Evolutionary conservation across 1,284 basidiomycete genomes (phyloP).

Genomic region (Melampsora larici-populina): DNA sequence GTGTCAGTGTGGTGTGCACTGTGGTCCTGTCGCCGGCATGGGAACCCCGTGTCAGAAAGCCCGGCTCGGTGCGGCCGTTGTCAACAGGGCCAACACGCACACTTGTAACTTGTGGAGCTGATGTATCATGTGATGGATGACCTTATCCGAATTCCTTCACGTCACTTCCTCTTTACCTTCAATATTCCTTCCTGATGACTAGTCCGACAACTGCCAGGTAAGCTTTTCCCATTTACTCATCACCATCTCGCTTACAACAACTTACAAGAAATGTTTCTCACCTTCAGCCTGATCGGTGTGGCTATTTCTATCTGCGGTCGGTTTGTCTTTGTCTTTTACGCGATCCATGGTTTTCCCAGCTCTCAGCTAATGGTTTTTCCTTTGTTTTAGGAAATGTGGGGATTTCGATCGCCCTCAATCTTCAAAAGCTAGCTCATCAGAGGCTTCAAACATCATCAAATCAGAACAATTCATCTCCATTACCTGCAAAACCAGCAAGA

Average conservation of each 20-base stretch:
- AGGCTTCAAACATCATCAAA: constrained; percentile 43
- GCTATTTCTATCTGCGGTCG: constrained; percentile 48
- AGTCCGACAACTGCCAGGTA: background rate
- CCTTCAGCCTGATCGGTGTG: constrained; percentile 48
- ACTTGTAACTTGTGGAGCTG: no score
- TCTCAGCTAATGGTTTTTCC: background rate
- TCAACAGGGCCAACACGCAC: no score
- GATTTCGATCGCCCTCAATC: constrained; percentile 52
- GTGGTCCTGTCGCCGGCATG: no score
- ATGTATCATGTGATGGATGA: no score
- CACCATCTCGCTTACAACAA: background rate
- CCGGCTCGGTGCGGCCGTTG: no score
- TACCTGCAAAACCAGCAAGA: background rate
- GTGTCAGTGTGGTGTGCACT: no score
- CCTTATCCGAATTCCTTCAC: no score
- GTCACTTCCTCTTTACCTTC: background rate
- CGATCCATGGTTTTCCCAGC: background rate
- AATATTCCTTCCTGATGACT: background rate
- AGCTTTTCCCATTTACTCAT: background rate
- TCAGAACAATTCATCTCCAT: background rate
- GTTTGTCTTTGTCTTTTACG: constrained; percentile 4
- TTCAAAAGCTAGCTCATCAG: constrained; percentile 53
- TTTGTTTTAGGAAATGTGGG: constrained; percentile 47
- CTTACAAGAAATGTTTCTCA: background rate
- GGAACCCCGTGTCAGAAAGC: no score